Percentiles rank a stretch among this genome's conserved stretches.
phyloP scores from a whole-genome alignment of 2,329 filamentous ascomycete genomes.

The Thelonectria blattea region DNA sequence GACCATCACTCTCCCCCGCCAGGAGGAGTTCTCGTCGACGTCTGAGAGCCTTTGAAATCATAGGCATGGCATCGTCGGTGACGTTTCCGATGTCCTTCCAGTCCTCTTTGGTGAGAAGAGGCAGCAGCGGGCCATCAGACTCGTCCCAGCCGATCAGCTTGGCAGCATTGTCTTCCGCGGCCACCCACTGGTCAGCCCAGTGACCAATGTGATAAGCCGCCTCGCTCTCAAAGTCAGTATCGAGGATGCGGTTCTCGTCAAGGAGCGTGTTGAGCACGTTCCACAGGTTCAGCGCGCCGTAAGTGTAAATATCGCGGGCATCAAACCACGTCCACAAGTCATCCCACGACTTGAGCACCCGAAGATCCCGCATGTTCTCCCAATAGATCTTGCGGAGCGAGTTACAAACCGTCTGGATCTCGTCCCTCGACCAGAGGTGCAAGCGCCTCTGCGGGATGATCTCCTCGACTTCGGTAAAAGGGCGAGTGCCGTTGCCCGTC shows the following conservation, averaged over 20 bases:
- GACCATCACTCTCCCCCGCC: conserved; percentile 12
- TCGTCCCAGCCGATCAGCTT: conserved; percentile 43
- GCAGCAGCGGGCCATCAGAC: conserved; percentile 35
- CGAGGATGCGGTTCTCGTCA: conserved; percentile 48
- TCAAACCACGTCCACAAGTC: conserved; percentile 58
- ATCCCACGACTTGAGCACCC: conserved; percentile 42
- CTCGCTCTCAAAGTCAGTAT: conserved; percentile 34
- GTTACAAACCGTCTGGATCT: conserved; percentile 49
- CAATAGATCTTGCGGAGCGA: conserved; percentile 46
- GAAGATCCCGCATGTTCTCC: conserved; percentile 44
- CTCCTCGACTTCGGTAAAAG: conserved; percentile 40
- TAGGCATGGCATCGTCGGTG: conserved; percentile 37
- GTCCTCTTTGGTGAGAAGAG: conserved; percentile 38
- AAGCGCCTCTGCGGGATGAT: conserved; percentile 38
- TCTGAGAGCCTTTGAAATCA: conserved; percentile 43
- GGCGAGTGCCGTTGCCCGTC: conserved; percentile 40
- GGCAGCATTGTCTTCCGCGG: conserved; percentile 35
- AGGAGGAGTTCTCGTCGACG: conserved; percentile 41
- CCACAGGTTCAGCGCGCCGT: conserved; percentile 57
- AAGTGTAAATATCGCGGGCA: conserved; percentile 52
- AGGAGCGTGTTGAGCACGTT: conserved; percentile 50
- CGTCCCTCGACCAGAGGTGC: conserved; percentile 47
- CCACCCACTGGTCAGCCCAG: conserved; percentile 48
- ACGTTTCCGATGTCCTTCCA: conserved; percentile 40
- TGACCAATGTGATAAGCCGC: conserved; percentile 40